phyloP scores from a whole-genome alignment of 805 yeast species.

The Hyphopichia homilentoma region DNA sequence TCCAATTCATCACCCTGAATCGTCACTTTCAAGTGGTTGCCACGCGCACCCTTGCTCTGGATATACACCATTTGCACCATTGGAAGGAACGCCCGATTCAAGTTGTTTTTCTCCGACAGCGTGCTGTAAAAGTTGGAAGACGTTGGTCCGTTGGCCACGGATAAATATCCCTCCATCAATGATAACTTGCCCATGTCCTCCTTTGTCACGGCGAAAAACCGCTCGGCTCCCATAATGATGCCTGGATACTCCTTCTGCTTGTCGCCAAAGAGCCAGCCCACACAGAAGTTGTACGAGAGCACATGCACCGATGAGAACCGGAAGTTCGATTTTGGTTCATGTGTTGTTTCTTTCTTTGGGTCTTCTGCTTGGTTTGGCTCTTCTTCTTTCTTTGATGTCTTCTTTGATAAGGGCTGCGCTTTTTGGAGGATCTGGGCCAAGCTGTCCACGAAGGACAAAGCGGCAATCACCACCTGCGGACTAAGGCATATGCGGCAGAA shows the following conservation, averaged over 20 bases:
- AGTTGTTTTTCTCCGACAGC: slow-evolving; percentile 42
- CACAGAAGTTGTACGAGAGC: slow-evolving; percentile 59
- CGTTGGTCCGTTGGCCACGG: slow-evolving; percentile 63
- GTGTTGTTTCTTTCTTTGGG: slow-evolving; percentile 3
- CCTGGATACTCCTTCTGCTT: slow-evolving; percentile 55
- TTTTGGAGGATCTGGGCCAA: slow-evolving; percentile 3
- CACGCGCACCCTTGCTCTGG: slow-evolving; percentile 22
- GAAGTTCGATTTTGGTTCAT: neutral
- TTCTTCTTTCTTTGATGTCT: neutral
- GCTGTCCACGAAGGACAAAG: slow-evolving; percentile 32
- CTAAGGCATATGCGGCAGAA: slow-evolving; percentile 57
- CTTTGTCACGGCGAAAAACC: slow-evolving; percentile 63
- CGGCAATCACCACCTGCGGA: slow-evolving; percentile 43
- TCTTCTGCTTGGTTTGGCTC: neutral
- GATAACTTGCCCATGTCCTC: slow-evolving; percentile 63
- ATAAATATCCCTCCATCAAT: slow-evolving; percentile 62
- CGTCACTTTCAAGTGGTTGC: slow-evolving; percentile 42
- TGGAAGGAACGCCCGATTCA: slow-evolving; percentile 67
- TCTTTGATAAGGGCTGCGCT: no score
- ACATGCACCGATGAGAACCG: slow-evolving; percentile 50
- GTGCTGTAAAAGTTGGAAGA: slow-evolving; percentile 47
- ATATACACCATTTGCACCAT: slow-evolving; percentile 57
- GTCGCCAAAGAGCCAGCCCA: slow-evolving; percentile 74
- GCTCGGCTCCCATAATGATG: slow-evolving; percentile 72
- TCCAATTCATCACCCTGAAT: slow-evolving; percentile 69